Evolutionary conservation across 306 rosid species (phyloP).

Genomic region (Vigna trinervia): DNA sequence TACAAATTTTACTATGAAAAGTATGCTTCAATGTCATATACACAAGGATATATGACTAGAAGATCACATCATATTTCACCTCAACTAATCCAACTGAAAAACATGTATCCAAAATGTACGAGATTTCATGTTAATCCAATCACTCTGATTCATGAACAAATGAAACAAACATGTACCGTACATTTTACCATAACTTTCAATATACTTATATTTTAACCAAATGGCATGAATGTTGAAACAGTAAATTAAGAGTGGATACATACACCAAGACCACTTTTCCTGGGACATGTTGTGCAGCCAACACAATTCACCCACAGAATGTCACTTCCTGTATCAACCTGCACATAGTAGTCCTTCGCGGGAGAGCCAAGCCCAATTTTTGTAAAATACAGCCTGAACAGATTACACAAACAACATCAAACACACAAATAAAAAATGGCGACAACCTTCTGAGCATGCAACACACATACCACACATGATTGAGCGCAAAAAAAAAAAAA

Average conservation of each 20-base stretch:
- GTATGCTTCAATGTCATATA: too few species aligned
- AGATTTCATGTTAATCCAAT: not conserved
- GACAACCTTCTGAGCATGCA: constrained; percentile 1
- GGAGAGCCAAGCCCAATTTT: constrained; percentile 88
- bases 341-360: constrained; percentile 72
- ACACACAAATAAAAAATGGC: constrained; percentile 15
- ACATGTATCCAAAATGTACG: too few species aligned
- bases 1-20: too few species aligned
- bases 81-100: too few species aligned
- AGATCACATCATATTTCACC: too few species aligned
- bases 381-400: constrained; percentile 76
- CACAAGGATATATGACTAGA: too few species aligned
- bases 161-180: not conserved
- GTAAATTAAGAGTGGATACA: constrained; percentile 39
- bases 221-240: constrained; percentile 9
- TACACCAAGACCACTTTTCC: constrained; percentile 77
- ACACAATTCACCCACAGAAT: constrained; percentile 82
- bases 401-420: constrained; percentile 39
- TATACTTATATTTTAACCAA: constrained; percentile 21
- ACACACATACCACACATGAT: not conserved
- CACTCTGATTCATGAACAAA: too few species aligned
- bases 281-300: constrained; percentile 77
- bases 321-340: constrained; percentile 99
- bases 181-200: not conserved
- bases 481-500: not conserved